These are phyloP conservation scores for Metarhizium rileyi DNA, from an alignment of 2,329 filamentous ascomycete genomes.

Conservation along the genomic window DNA sequence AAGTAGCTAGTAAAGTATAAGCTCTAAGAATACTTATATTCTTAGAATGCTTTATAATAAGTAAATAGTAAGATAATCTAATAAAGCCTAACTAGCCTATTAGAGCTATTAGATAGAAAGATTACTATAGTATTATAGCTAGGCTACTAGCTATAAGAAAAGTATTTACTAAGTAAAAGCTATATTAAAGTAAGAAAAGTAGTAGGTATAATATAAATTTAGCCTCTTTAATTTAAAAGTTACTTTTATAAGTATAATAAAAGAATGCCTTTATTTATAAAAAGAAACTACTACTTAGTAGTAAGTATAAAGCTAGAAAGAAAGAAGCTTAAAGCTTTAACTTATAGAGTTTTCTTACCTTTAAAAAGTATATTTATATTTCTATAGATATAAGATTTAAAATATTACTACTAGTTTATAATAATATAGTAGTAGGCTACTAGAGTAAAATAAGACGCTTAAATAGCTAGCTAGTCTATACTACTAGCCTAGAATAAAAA, in stretches of 20 bases:
- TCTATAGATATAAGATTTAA: background rate
- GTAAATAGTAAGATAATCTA: background rate
- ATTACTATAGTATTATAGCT: background rate
- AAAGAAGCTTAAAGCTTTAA: too few relatives aligned
- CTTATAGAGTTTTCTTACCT: background rate
- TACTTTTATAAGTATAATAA: background rate
- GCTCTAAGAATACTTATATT: too few relatives aligned
- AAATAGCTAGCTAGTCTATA: background rate
- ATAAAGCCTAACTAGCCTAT: too few relatives aligned
- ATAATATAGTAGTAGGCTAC: background rate
- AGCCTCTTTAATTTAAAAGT: background rate
- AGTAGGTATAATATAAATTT: background rate
- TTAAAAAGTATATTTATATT: background rate
- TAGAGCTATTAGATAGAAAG: background rate
- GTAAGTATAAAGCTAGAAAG: background rate
- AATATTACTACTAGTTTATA: background rate
- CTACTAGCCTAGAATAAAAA: background rate
- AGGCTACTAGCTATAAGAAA: background rate
- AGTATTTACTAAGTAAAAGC: background rate
- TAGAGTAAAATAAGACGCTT: background rate
- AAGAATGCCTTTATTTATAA: background rate
- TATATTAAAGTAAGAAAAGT: background rate
- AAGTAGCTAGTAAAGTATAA: background rate
- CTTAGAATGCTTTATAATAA: background rate
- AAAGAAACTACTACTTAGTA: background rate